Evolutionary conservation across 1,139 yeast genomes (phyloP).

Genomic region (Hemisphaericaspora subhashii): DNA sequence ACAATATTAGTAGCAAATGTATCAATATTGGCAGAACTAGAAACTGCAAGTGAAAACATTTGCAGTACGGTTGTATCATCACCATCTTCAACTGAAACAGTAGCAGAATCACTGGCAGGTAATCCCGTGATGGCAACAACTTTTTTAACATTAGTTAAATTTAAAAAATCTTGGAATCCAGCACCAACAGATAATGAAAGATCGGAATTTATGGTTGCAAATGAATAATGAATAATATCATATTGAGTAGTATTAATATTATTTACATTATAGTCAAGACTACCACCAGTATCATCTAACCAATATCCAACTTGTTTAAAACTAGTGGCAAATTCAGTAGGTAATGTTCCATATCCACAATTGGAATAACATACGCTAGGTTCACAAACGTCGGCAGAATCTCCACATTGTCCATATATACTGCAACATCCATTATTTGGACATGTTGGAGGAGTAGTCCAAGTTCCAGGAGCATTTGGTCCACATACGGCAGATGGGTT

Average conservation of each 20-base stretch:
- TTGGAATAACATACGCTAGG: slow-evolving; percentile 18
- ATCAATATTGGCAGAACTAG: slow-evolving; percentile 11
- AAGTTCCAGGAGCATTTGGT: slow-evolving; percentile 16
- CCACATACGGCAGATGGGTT: slow-evolving; percentile 18
- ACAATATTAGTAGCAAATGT: slow-evolving; percentile 18
- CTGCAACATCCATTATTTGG: slow-evolving; percentile 21
- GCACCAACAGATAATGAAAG: slow-evolving; percentile 12
- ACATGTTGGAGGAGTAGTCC: slow-evolving; percentile 11
- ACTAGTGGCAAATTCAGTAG: slow-evolving; percentile 14
- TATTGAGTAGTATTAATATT: slow-evolving; percentile 10
- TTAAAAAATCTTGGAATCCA: slow-evolving; percentile 12
- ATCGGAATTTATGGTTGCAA: slow-evolving; percentile 16
- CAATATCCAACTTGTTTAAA: slow-evolving; percentile 20
- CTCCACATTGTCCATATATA: slow-evolving; percentile 17
- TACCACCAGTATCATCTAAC: slow-evolving; percentile 15
- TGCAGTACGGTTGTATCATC: slow-evolving; percentile 11
- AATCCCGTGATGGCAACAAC: slow-evolving; percentile 18
- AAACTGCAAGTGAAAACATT: slow-evolving; percentile 15
- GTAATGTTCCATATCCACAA: slow-evolving; percentile 20
- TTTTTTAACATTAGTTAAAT: slow-evolving; percentile 14
- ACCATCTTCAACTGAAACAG: no score
- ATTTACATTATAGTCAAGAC: slow-evolving; percentile 14
- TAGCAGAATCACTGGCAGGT: no score
- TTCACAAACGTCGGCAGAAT: slow-evolving; percentile 16
- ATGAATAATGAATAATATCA: slow-evolving; percentile 19